Conservation (phyloP, 2,329 filamentous ascomycete species). For the Fusarium gaditjirri region DNA sequence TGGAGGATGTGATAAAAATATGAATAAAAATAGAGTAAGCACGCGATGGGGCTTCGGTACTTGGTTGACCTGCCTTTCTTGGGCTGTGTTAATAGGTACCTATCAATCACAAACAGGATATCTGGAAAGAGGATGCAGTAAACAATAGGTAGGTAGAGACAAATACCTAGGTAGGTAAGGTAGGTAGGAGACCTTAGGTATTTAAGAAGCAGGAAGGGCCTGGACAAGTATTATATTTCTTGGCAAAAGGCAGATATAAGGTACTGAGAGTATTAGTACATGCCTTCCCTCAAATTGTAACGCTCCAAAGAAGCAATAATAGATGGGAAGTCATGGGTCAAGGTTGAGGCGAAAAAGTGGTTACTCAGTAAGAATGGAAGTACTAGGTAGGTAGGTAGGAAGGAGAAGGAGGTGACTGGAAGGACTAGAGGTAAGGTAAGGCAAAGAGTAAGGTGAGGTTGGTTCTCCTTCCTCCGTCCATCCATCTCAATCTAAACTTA, state of each 20-base stretch:
- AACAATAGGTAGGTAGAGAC: background rate
- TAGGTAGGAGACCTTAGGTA: background rate
- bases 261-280: background rate
- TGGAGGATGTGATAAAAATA: background rate
- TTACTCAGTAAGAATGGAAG: constrained; percentile 1
- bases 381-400: background rate
- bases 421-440: background rate
- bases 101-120: background rate
- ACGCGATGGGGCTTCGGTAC: background rate
- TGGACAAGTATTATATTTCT: constrained; percentile 24
- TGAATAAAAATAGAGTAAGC: background rate
- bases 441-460: background rate
- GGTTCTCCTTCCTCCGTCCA: constrained; percentile 11
- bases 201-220: background rate
- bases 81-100: background rate
- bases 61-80: background rate
- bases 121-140: background rate
- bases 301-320: constrained; percentile 22
- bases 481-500: constrained; percentile 5
- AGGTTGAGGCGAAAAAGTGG: constrained; percentile 15
- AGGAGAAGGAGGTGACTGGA: background rate
- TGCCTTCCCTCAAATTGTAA: background rate
- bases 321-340: constrained; percentile 12
- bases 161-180: too few species aligned
- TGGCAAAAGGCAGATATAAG: background rate